Percentiles rank a stretch among this genome's conserved stretches.
Evolutionary conservation across 306 rosid species (phyloP).

Genomic region (Castanea sativa): DNA sequence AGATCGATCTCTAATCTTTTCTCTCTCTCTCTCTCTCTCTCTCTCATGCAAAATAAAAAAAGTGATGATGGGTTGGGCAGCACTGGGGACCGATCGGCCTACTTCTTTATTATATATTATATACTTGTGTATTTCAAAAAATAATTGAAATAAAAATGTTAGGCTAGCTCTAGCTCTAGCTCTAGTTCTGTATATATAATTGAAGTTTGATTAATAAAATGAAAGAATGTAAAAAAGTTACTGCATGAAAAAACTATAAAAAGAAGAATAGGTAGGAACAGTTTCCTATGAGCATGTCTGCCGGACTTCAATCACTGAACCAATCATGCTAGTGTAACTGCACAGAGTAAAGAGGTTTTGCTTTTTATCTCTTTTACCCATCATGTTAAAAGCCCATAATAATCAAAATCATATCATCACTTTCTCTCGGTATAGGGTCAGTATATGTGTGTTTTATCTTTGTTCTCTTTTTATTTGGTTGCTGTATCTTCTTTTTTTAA

Average conservation of each 20-base stretch:
- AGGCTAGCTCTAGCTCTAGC: background rate
- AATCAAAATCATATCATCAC: constrained; percentile 42
- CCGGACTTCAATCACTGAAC: constrained; percentile 9
- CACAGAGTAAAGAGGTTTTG: constrained; percentile 5
- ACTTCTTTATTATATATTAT: constrained; percentile 2
- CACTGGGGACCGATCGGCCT: constrained; percentile 42
- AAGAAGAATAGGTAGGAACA: background rate
- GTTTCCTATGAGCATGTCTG: constrained; percentile 21
- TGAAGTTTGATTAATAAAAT: background rate
- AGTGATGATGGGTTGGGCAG: constrained; percentile 36
- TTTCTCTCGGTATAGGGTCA: constrained; percentile 9
- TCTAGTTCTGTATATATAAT: background rate
- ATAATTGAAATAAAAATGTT: constrained; percentile 6
- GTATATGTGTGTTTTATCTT: constrained; percentile 10
- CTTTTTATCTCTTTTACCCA: constrained; percentile 30
- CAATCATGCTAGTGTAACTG: constrained; percentile 13
- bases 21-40: background rate
- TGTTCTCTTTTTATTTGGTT: constrained; percentile 16
- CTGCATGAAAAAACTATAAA: background rate
- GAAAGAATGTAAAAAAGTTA: background rate
- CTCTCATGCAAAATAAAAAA: constrained; percentile 3
- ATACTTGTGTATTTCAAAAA: constrained; percentile 18
- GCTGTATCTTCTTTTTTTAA: constrained; percentile 45
- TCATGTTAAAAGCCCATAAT: constrained; percentile 46
- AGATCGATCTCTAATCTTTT: background rate